Percentiles rank a stretch among this genome's conserved stretches.
These are phyloP conservation scores for Backusella circina DNA, from an alignment of 192 early-diverging fungal genomes.

Conservation along the genomic window DNA sequence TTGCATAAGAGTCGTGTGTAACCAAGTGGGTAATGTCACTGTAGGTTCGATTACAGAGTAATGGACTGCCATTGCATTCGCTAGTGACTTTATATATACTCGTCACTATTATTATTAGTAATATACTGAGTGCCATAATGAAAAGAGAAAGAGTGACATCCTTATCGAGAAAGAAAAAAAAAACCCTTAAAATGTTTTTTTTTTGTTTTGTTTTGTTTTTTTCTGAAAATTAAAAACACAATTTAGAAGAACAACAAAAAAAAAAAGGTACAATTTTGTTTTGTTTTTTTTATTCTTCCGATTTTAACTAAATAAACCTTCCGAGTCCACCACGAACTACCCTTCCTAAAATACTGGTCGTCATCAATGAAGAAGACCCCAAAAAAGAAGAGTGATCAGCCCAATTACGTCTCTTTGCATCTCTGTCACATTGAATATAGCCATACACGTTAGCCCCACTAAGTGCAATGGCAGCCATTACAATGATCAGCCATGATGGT, in stretches of 20 bases:
- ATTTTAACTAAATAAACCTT: not conserved
- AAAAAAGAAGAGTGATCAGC: not conserved
- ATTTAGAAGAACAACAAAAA: not conserved
- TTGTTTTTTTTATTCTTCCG: not conserved
- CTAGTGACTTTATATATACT: not conserved
- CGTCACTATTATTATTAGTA: not conserved
- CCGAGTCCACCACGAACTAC: not conserved
- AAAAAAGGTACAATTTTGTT: not conserved
- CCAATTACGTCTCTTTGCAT: slow-evolving; percentile 53
- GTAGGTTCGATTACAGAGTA: slow-evolving; percentile 61
- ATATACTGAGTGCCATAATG: not conserved
- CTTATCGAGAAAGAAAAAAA: not conserved
- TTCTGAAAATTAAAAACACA: too few relatives aligned
- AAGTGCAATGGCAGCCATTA: slow-evolving; percentile 79
- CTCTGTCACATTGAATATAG: slow-evolving; percentile 94
- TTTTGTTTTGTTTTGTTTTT: too few relatives aligned
- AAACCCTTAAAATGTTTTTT: not conserved
- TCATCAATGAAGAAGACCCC: not conserved
- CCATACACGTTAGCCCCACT: slow-evolving; percentile 91
- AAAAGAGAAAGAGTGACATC: not conserved
- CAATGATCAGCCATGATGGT: slow-evolving; percentile 86
- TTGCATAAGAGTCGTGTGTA: slow-evolving; percentile 74
- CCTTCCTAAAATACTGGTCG: not conserved
- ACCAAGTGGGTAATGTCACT: slow-evolving; percentile 59
- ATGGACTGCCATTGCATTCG: slow-evolving; percentile 61